These are phyloP conservation scores for Penicillium sp. DNA, from an alignment of 2,329 filamentous ascomycete genomes.

Conservation along the genomic window DNA sequence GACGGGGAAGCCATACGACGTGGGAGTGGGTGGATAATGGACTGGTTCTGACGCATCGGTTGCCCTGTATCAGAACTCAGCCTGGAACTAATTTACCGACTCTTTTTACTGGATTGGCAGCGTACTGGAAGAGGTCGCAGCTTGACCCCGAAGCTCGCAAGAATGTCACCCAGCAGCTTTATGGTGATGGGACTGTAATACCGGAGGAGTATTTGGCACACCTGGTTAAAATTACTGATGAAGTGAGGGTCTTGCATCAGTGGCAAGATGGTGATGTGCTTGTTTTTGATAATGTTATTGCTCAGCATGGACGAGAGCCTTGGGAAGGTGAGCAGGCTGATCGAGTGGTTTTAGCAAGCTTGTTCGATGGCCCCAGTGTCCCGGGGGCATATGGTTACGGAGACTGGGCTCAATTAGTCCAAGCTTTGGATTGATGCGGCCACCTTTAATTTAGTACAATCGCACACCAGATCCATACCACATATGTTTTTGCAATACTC, in stretches of 20 bases:
- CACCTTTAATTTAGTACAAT: not conserved
- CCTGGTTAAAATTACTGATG: slow-evolving; percentile 48
- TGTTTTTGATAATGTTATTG: slow-evolving; percentile 51
- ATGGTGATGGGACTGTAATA: slow-evolving; percentile 50
- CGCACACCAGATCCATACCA: too few species aligned
- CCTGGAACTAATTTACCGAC: slow-evolving; percentile 47
- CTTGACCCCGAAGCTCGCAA: slow-evolving; percentile 24
- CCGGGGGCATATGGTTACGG: slow-evolving; percentile 46
- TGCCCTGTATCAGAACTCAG: slow-evolving; percentile 51
- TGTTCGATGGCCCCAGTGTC: slow-evolving; percentile 49
- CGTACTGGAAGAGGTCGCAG: slow-evolving; percentile 44
- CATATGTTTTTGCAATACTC: not conserved
- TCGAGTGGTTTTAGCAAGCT: slow-evolving; percentile 49
- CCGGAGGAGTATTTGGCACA: slow-evolving; percentile 47
- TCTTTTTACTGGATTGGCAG: slow-evolving; percentile 48
- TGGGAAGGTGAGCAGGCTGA: slow-evolving; percentile 50
- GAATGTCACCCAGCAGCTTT: slow-evolving; percentile 43
- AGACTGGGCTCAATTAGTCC: slow-evolving; percentile 50
- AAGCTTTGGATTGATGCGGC: slow-evolving; percentile 37
- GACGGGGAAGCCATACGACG: slow-evolving; percentile 46
- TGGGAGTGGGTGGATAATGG: slow-evolving; percentile 52
- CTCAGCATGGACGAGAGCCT: slow-evolving; percentile 52
- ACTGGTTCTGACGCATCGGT: slow-evolving; percentile 45
- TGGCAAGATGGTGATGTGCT: slow-evolving; percentile 52
- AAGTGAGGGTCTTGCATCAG: slow-evolving; percentile 51